Percentiles rank a stretch among this genome's conserved stretches.
These are phyloP conservation scores for Haematococcus sp. DNA, from an alignment of 139 green algal species.

Conservation along the genomic window DNA sequence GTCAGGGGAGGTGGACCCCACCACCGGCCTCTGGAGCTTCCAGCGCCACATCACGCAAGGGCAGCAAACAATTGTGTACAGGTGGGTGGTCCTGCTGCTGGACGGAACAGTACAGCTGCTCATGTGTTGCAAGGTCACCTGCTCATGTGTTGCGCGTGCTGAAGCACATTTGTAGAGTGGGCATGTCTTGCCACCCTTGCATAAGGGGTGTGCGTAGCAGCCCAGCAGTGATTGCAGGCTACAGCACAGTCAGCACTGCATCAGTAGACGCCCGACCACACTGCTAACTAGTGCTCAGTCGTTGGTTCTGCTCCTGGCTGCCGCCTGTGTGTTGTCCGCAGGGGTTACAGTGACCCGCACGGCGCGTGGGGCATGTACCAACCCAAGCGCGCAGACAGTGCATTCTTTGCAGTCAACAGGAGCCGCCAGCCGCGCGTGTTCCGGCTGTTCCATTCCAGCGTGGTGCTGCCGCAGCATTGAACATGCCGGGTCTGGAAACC, in stretches of 20 bases:
- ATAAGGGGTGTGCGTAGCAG: too few relatives aligned
- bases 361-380: constrained; percentile 16
- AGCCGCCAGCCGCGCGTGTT: constrained; percentile 16
- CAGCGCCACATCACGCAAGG: not conserved
- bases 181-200: too few relatives aligned
- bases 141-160: too few relatives aligned
- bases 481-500: too few relatives aligned
- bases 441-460: not conserved
- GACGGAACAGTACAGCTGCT: not conserved
- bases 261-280: too few relatives aligned
- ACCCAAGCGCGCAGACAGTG: not conserved
- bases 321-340: not conserved
- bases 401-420: not conserved
- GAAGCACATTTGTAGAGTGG: too few relatives aligned
- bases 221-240: too few relatives aligned
- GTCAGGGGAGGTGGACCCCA: not conserved
- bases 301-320: too few relatives aligned
- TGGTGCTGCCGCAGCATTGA: too few relatives aligned
- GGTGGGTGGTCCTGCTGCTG: not conserved
- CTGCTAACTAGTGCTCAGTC: too few relatives aligned
- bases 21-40: constrained; percentile 2
- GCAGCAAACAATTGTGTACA: constrained; percentile 6
- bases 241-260: too few relatives aligned
- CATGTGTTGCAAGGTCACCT: not conserved
- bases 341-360: constrained; percentile 7